Evolutionary conservation across 2,329 filamentous ascomycete species (phyloP), one percentile per base, ranked within the genome.

Genomic region (Alternaria longipes): DNA sequence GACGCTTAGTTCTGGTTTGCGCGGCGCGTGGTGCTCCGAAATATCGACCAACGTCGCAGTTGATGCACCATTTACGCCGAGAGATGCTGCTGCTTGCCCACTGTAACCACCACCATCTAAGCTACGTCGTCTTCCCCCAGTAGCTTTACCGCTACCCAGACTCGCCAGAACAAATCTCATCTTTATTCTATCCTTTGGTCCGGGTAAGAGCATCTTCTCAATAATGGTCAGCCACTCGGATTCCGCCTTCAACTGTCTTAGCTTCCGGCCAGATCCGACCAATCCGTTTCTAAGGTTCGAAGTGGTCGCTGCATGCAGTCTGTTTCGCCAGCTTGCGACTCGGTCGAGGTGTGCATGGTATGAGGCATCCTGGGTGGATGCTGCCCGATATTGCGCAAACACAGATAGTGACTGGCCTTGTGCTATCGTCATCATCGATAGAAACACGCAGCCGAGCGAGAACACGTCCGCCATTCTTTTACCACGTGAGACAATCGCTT

Each of bases 321-420:
- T 66, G 59, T 70, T 77, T 14, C 74, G 70, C 75, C 72, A 78
- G 50, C 66, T 75, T 16, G 60, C 69, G 0, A 80, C 78, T 7
- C 74, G 74, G 41, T 79, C 77, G 3, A 79, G 66, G 56, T 81
- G 78, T 8, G 75, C 74, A 52, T 81, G 79, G 68, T 79, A 81
- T 3, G 73, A 77, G 1, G 75, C 67, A 45, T 80, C 78, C 18
- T 76, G 75, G 3, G 74, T 74, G 1, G 72, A 74, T 9, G 69
- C 68, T 8, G 75, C 73, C 26, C 78, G 63, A 57, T 79, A 79
- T 36, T 73, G 70, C 1, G 72, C 69, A 51, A 80, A 78, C 11
- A 73, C 69, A 2, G 73, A 66, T 5, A 78, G 63, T 1, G 76
- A 74, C 40, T 77, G 74, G 51, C 77, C 75, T 51, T 79, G 77